phyloP scores from a whole-genome alignment of 306 rosid species.

The Prunus mume region DNA sequence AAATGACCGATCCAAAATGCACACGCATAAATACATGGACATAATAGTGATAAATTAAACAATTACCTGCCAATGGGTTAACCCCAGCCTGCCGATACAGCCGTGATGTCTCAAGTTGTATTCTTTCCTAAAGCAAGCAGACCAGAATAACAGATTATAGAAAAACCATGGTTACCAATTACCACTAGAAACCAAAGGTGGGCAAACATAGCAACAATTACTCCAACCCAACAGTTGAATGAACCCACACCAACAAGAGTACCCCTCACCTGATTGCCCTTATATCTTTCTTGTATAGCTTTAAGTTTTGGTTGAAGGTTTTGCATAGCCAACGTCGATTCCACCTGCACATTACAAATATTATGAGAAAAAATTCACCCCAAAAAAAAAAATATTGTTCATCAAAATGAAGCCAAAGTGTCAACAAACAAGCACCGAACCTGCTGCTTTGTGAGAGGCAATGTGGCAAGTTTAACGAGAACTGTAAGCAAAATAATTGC shows the following conservation, averaged over 20 bases:
- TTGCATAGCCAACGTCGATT: conserved; percentile 96
- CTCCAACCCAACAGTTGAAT: conserved; percentile 26
- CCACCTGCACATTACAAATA: conserved; percentile 56
- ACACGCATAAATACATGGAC: neutral
- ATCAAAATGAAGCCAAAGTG: neutral
- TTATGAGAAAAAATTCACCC: conserved; percentile 6
- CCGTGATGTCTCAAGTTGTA: conserved; percentile 98
- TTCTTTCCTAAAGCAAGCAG: conserved; percentile 79
- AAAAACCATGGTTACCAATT: conserved; percentile 16
- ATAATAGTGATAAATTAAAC: neutral
- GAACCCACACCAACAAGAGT: conserved; percentile 3
- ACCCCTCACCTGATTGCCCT: conserved; percentile 86
- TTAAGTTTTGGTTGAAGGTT: conserved; percentile 96
- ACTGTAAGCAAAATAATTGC: conserved; percentile 91
- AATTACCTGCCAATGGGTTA: conserved; percentile 90
- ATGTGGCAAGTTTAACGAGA: conserved; percentile 71
- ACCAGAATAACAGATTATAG: conserved; percentile 33
- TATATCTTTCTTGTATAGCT: conserved; percentile 96
- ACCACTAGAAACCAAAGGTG: conserved; percentile 10
- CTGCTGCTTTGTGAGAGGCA: conserved; percentile 96
- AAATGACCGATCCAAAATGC: neutral
- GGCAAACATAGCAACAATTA: neutral
- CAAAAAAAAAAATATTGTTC: neutral
- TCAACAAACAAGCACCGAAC: conserved; percentile 36
- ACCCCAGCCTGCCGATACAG: conserved; percentile 92